Conservation (phyloP, 2,329 filamentous ascomycete species). For the Eurotiales sp. region DNA sequence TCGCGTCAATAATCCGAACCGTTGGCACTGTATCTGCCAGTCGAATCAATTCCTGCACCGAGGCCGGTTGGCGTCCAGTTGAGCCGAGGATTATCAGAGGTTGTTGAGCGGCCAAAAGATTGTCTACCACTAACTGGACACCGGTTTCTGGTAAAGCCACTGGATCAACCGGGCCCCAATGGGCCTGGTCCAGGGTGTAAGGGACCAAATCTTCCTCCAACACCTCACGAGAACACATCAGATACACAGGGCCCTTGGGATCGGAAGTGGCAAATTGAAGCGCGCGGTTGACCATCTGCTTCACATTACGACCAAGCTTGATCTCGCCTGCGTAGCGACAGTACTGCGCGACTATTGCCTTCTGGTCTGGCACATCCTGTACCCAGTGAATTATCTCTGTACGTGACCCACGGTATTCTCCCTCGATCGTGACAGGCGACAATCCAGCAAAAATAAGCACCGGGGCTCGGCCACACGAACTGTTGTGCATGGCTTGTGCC, state of each 20-base stretch:
- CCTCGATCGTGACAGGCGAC: slow-evolving; percentile 67
- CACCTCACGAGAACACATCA: slow-evolving; percentile 69
- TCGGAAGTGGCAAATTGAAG: slow-evolving; percentile 70
- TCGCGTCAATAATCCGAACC: slow-evolving; percentile 43
- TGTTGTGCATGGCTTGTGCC: slow-evolving; percentile 69
- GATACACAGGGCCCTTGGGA: slow-evolving; percentile 70
- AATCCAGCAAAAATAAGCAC: slow-evolving; percentile 70
- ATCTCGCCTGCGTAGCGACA: slow-evolving; percentile 75
- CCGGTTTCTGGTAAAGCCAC: slow-evolving; percentile 51
- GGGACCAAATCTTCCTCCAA: slow-evolving; percentile 74
- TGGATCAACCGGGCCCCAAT: slow-evolving; percentile 66
- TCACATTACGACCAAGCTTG: slow-evolving; percentile 73
- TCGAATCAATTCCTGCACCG: slow-evolving; percentile 34
- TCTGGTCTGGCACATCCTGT: slow-evolving; percentile 72
- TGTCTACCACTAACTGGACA: slow-evolving; percentile 30
- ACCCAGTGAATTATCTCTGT: slow-evolving; percentile 80
- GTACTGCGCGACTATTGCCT: slow-evolving; percentile 71
- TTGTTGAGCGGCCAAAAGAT: slow-evolving; percentile 35
- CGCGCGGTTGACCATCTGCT: slow-evolving; percentile 77
- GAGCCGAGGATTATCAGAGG: slow-evolving; percentile 46
- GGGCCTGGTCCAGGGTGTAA: slow-evolving; percentile 60
- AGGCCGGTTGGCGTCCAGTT: slow-evolving; percentile 36
- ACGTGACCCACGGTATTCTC: slow-evolving; percentile 65
- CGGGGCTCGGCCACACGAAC: slow-evolving; percentile 64
- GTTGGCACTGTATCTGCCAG: slow-evolving; percentile 41